Evolutionary conservation across 768 basidiomycete genomes (phyloP).

Genomic region (Boletales sp.): DNA sequence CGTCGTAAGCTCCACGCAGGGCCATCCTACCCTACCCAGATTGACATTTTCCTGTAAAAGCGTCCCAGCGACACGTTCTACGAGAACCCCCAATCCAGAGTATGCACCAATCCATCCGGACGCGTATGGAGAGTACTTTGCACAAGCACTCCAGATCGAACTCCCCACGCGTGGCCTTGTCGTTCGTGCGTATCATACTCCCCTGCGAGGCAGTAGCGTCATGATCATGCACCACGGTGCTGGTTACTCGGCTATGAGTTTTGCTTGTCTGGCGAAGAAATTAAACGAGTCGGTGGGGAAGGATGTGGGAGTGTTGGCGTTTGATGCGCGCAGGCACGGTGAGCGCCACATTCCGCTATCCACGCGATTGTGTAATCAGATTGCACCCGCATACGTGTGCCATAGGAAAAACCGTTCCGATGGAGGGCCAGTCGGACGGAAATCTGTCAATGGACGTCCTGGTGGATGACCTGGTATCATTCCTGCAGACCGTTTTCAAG

Average conservation of each 20-base stretch:
- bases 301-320: constrained; percentile 75
- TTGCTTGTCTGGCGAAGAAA: constrained; percentile 88
- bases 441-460: constrained; percentile 68
- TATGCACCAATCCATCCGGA: constrained; percentile 74
- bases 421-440: constrained; percentile 19
- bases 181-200: constrained; percentile 81
- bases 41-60: constrained; percentile 16
- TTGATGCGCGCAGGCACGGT: constrained; percentile 91
- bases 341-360: constrained; percentile 17
- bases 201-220: constrained; percentile 57
- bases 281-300: constrained; percentile 55
- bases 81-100: constrained; percentile 51
- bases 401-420: constrained; percentile 26
- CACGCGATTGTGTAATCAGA: not conserved
- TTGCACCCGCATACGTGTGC: not conserved
- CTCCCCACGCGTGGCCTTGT: constrained; percentile 61
- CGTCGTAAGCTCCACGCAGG: constrained; percentile 46
- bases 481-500: constrained; percentile 69
- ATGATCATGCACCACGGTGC: constrained; percentile 96
- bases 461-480: constrained; percentile 66
- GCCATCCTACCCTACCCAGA: constrained; percentile 7
- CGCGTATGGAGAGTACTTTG: constrained; percentile 56
- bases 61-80: constrained; percentile 27
- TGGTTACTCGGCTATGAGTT: constrained; percentile 86
- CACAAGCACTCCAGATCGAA: constrained; percentile 72